These are phyloP conservation scores for Botrytis cinerea DNA, from an alignment of 2,329 filamentous ascomycete species.

Conservation along the genomic window DNA sequence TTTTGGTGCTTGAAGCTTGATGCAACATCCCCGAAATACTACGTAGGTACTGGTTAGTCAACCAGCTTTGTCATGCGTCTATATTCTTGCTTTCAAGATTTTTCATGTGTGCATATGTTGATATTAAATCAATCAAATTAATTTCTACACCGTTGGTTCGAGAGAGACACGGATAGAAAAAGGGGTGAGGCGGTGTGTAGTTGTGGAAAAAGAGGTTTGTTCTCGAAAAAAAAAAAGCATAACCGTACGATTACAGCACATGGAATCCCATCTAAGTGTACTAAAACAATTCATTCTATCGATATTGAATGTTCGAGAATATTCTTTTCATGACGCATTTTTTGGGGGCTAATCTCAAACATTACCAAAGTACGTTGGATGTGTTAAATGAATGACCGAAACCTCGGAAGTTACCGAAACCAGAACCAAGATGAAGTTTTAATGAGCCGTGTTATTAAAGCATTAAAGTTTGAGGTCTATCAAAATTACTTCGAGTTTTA, in stretches of 20 bases:
- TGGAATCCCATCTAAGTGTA: neutral
- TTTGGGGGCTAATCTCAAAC: constrained; percentile 3
- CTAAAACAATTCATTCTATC: neutral
- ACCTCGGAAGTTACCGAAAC: neutral
- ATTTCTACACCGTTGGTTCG: neutral
- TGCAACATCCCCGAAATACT: constrained; percentile 15
- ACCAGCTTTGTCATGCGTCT: neutral
- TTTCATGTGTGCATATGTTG: neutral
- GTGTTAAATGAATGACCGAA: neutral
- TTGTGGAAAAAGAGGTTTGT: neutral
- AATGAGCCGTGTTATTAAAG: neutral
- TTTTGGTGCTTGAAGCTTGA: constrained; percentile 17
- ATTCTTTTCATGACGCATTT: constrained; percentile 1
- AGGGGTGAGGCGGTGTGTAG: constrained; percentile 15
- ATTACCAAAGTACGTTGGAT: neutral
- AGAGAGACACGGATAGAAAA: constrained; percentile 1
- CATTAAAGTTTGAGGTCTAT: neutral
- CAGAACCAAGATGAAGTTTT: neutral
- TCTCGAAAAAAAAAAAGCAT: neutral
- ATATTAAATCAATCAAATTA: constrained; percentile 14
- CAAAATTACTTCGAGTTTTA: neutral
- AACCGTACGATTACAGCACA: neutral
- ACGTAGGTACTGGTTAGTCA: neutral
- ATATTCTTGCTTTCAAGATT: constrained; percentile 2
- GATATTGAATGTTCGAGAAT: constrained; percentile 19